These are phyloP conservation scores for Microsporum canis DNA, from an alignment of 2,329 filamentous ascomycete genomes.

Conservation along the genomic window DNA sequence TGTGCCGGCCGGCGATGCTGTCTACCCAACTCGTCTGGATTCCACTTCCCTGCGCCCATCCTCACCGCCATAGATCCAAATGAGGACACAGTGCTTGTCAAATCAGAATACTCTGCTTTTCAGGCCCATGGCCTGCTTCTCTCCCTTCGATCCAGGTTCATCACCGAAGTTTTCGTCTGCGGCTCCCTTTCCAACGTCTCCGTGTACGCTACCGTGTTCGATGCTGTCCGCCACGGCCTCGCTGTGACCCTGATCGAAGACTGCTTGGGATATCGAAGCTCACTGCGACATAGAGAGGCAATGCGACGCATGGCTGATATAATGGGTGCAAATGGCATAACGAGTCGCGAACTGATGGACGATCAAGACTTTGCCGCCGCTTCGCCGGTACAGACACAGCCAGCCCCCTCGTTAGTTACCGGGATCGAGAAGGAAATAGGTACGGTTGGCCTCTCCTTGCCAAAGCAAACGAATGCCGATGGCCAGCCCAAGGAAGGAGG, in stretches of 20 bases:
- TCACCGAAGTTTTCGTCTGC: slow-evolving; percentile 82
- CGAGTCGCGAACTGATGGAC: slow-evolving; percentile 48
- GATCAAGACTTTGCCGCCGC: slow-evolving; percentile 27
- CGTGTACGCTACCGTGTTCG: slow-evolving; percentile 81
- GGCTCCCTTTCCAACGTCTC: slow-evolving; percentile 79
- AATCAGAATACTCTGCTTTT: slow-evolving; percentile 83
- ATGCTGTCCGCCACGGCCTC: slow-evolving; percentile 78
- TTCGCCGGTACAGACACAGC: slow-evolving; percentile 15
- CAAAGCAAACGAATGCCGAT: neutral
- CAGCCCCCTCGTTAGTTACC: slow-evolving; percentile 15
- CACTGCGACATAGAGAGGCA: slow-evolving; percentile 57
- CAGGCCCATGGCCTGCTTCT: slow-evolving; percentile 60
- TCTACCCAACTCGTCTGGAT: slow-evolving; percentile 32
- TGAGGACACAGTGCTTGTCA: slow-evolving; percentile 47
- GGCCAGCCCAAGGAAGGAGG: neutral
- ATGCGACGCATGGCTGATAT: slow-evolving; percentile 60
- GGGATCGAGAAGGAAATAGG: slow-evolving; percentile 29
- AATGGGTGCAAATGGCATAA: slow-evolving; percentile 58
- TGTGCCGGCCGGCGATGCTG: slow-evolving; percentile 27
- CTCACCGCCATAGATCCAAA: slow-evolving; percentile 40
- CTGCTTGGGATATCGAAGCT: slow-evolving; percentile 69
- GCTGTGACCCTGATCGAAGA: slow-evolving; percentile 79
- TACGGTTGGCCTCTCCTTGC: slow-evolving; percentile 18
- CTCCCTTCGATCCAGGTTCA: slow-evolving; percentile 68
- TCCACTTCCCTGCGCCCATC: slow-evolving; percentile 41